Evolutionary conservation across 2,329 filamentous ascomycete species (phyloP), one percentile per base, ranked within the genome.

Genomic region (Alternaria rosae): DNA sequence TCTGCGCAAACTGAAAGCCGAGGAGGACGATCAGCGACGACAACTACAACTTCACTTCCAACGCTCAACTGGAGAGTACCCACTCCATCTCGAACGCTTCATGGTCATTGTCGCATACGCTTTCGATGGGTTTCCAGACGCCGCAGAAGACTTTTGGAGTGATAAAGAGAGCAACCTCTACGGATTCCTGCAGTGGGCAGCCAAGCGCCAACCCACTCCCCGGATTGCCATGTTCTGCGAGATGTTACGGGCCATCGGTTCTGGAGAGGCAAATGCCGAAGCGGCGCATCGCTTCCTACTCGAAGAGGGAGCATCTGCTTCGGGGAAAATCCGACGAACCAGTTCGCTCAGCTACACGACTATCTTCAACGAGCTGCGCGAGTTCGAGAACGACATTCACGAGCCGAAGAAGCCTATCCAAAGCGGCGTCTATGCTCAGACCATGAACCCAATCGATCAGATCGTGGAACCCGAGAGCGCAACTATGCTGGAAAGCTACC

Each of bases 161-260:
- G 94, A 97, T 74, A 89, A 91, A 2, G 95, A 99, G 72, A 93
- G 93, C 74, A 97, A 97, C 70, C 83, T 99, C 30, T 92, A 94
- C 65, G 95, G 95, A 0, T 99, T 99, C 76, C 86, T 99, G 76
- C 92, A 97, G 67, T 99, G 95, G 95, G 92, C 94, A n/a, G 97
- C 95, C 4, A 91, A 93, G 70, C 87, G 95, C 71, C 93, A 97
- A 63, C 97, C 96, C 0, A 97, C 96, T 0, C 95, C 95, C n/a
- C 86, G 97, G 23, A 94, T 97, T 61, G 95, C 93, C 64, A 94
- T 94, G 12, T 99, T 98, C 71, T 99, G 95, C 78, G 94, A 98
- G 76, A 94, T 99, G 89, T 84, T 99, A 15, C 92, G 93, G 73
- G 91, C 94, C 1, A 90, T 99, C 50, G 92, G 95, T 0, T 89